Evolutionary conservation across 352 stramenopile genomes (phyloP), one percentile per base, ranked within the genome.

Genomic region (Pythium folliculosum): DNA sequence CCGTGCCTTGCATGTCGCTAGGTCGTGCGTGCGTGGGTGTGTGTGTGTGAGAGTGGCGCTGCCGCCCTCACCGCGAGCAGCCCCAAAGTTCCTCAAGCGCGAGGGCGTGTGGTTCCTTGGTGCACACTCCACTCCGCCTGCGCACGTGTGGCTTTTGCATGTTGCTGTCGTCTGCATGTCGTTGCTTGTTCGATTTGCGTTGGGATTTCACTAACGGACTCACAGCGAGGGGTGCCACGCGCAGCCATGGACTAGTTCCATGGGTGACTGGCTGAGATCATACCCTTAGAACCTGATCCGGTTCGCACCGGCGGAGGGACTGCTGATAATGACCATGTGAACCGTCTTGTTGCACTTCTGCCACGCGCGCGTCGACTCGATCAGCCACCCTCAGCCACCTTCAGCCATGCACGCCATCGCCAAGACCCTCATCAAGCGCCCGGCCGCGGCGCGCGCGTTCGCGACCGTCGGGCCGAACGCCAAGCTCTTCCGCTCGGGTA

Each of bases 241-340:
- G 48, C 65, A 65, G 58, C 55, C 60, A 77, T 78, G 74, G 72
- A 82, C 72, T 21, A 85, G 77, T 77, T 80, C 72, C 69, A 80
- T 80, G 63, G n/a, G 57, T 72, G 63, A 75, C 72, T 75, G 74
- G 78, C 78, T 86, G 78, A 86, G 78, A 86, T 84, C 58, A 86
- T 80, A 86, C 78, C 76, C 78, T 86, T 80, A 69, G 71, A 82
- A 86, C 78, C 78, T 86, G 78, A 86, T 86, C 78, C 78, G 78
- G 78, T 60, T 84, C 64, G 75, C 73, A 86, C 78, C 78, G 78
- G 78, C 78, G 78, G 71, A 86, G 78, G 78, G 78, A 86, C 74
- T 82, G 76, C 76, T 84, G 74, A 72, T 76, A 67, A 78, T 82
- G 74, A 80, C 71, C 45, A 61, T 64, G 64, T 60, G 64, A 21